Conservation (phyloP, 306 rosid species). For the Trifolium fragiferum region DNA sequence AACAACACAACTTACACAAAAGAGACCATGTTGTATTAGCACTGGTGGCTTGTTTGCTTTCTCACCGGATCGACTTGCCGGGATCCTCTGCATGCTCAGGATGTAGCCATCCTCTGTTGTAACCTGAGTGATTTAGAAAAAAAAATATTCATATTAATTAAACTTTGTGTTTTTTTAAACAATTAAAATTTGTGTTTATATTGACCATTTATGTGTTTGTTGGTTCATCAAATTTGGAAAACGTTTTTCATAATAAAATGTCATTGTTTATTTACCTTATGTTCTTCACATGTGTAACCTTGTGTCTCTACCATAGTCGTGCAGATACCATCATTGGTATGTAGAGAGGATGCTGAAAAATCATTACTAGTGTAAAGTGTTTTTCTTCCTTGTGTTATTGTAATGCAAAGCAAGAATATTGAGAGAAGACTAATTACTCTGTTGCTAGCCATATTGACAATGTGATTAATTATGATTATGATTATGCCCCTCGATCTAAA, state of each 20-base stretch:
- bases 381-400: conserved; percentile 43
- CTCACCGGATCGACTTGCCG: conserved; percentile 40
- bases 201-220: conserved; percentile 12
- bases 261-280: conserved; percentile 43
- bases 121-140: conserved; percentile 47
- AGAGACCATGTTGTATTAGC: conserved; percentile 66
- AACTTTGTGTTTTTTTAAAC: background rate
- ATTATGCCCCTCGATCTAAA: background rate
- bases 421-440: conserved; percentile 12
- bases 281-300: conserved; percentile 76
- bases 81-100: conserved; percentile 69
- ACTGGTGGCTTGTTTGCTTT: conserved; percentile 54
- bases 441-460: conserved; percentile 36
- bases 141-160: background rate
- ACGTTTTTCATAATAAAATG: background rate
- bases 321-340: conserved; percentile 54
- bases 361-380: conserved; percentile 17
- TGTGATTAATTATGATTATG: background rate
- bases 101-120: conserved; percentile 72
- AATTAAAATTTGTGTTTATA: background rate
- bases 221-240: background rate
- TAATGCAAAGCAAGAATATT: conserved; percentile 25
- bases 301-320: conserved; percentile 60
- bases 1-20: conserved; percentile 51
- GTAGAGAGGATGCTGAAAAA: conserved; percentile 25